A percentile compares a stretch with the other conserved stretches of the same genome.
phyloP scores from a whole-genome alignment of 1,284 basidiomycete genomes.

The Trichosporon faecale region DNA sequence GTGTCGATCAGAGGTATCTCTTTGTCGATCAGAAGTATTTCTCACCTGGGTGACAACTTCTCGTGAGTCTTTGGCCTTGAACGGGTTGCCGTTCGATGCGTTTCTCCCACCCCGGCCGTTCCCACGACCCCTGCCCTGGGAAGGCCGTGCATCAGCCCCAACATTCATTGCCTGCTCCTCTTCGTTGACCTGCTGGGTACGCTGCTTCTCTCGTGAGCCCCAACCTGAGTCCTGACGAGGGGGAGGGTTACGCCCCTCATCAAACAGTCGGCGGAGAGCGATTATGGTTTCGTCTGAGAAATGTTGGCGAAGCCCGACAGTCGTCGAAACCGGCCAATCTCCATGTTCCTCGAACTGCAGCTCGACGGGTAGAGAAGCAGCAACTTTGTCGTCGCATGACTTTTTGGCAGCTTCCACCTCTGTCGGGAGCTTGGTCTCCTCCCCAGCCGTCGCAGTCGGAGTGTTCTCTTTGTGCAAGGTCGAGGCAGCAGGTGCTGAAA shows the following conservation, averaged over 20 bases:
- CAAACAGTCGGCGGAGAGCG: slow-evolving; percentile 67
- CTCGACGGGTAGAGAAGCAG: not conserved
- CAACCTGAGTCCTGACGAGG: slow-evolving; percentile 56
- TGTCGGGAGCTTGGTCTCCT: not conserved
- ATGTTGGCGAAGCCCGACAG: slow-evolving; percentile 59
- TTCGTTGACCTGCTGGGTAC: slow-evolving; percentile 47
- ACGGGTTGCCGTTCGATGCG: slow-evolving; percentile 22
- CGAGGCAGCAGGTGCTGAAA: not conserved
- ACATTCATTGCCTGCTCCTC: slow-evolving; percentile 39
- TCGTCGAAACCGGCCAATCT: slow-evolving; percentile 66
- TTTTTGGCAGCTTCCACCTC: not conserved
- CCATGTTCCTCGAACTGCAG: slow-evolving; percentile 45
- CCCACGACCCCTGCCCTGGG: slow-evolving; percentile 26
- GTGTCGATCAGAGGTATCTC: no score
- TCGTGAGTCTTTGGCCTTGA: slow-evolving; percentile 59
- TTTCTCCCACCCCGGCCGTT: slow-evolving; percentile 24
- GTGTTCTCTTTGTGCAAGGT: not conserved
- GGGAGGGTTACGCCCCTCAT: slow-evolving; percentile 72
- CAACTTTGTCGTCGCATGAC: not conserved
- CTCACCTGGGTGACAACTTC: slow-evolving; percentile 74
- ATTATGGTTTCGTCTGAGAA: slow-evolving; percentile 62
- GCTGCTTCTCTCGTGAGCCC: slow-evolving; percentile 32
- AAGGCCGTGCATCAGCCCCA: slow-evolving; percentile 28
- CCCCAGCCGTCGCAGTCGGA: not conserved
- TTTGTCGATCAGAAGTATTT: not conserved